Evolutionary conservation across 2,329 filamentous ascomycete species (phyloP), one percentile per base, ranked within the genome.

Genomic region (Trichoderma afroharzianum): DNA sequence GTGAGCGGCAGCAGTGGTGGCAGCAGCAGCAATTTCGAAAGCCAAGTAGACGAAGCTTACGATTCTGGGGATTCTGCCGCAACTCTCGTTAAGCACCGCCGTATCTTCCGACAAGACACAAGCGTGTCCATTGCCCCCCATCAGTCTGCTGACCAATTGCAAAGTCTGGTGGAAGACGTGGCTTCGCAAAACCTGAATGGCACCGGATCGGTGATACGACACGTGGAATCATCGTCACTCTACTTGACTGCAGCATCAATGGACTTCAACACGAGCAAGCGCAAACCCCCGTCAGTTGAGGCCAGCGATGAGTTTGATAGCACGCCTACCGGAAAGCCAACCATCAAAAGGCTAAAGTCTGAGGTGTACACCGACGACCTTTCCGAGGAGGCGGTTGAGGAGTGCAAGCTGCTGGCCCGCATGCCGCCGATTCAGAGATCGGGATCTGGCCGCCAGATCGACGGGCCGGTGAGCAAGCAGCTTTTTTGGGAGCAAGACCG

Each of bases 401-500:
- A 89, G 71, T 82, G 81, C 63, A 81, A 78, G 47, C 78, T 88
- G 15, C 80, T 88, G 50, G 84, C 82, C 2, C 81, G 82, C 32
- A 80, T 90, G 3, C 85, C 88, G 24, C 84, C 84, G 26, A 82
- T 88, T 63, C 79, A 78, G 63, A 84, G 83, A 68, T 82, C 83
- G 24, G 81, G 83, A 33, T 88, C 87, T 0, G 83, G 83, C n/a
- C 85, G 88, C 28, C 86, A 88, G 74, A 88, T 90, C 53, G 88
- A 91, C 74, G 81, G 83, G 24, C 86, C 87, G 4, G 84, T 89
- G 14, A 82, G 84, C 74, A 90, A 90, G 74, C 83, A 82, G 7
- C 83, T 83, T 1, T 91, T 87, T 75, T 91, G 89, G 89, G 84
- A 86, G 61, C 82, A 83, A 58, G 85, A 90, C 74, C 82, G 81